Evolutionary conservation across 2,329 filamentous ascomycete genomes (phyloP), one percentile per base, ranked within the genome.

Genomic region (Chaetomium strumarium): DNA sequence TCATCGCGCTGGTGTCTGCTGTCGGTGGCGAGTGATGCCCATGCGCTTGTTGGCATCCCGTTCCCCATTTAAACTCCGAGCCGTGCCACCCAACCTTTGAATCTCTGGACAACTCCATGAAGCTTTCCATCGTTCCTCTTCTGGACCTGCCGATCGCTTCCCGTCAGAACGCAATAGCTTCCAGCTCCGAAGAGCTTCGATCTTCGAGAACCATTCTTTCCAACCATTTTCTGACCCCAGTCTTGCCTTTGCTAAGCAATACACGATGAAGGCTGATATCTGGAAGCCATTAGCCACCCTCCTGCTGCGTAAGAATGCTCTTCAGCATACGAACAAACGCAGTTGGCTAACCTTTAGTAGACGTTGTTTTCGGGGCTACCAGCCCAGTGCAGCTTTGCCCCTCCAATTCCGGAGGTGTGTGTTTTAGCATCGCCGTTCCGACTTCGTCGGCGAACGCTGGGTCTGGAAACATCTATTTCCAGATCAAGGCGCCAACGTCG

Each of bases 391-490:
- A 63, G 13, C 67, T 68, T 59, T 81, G 78, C 59, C 70, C 75
- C 39, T 63, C 62, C 2, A 58, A 62, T 46, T 63, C 65, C 33
- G 62, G 59, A 30, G 59, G 68, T n/a, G 65, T 82, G 38, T 83
- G 80, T 66, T 83, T 75, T 66, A 69, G 70, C 54, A 73, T 84
- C 58, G 81, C 72, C 39, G 74, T 84, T 2, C 81, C 83, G 0
- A 60, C 70, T 42, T 62, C 69, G 1, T 76, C 79, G 1, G 73
- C 73, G 12, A 68, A 68, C 36, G 70, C 73, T 3, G 72, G 72
- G 31, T 68, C 70, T 4, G 80, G 80, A 51, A 79, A 80, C 62
- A 72, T 85, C 49, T 84, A 80, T 64, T 74, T 85, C 57, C 81
- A 83, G 62, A 72, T 86, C 51, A 68, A 68, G n/a, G 79, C 80